Conservation (phyloP, 768 basidiomycete genomes). For the Filobasidium floriforme region DNA sequence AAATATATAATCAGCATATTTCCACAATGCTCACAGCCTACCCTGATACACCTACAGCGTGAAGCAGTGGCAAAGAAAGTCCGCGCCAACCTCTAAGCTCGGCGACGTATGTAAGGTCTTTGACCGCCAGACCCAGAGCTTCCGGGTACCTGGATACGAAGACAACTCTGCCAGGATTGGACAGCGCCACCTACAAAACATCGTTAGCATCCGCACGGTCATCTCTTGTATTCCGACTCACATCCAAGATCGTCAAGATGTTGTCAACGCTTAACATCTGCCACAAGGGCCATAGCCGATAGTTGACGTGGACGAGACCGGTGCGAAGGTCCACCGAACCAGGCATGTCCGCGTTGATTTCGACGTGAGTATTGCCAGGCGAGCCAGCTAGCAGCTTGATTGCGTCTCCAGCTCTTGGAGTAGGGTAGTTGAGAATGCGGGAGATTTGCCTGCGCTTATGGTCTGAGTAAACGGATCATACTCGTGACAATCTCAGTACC, state of each 20-base stretch:
- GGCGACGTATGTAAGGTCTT: slow-evolving; percentile 80
- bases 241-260: slow-evolving; percentile 80
- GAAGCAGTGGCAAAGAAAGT: slow-evolving; percentile 57
- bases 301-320: slow-evolving; percentile 85
- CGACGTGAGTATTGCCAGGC: slow-evolving; percentile 21
- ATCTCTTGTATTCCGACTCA: slow-evolving; percentile 16
- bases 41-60: slow-evolving; percentile 28
- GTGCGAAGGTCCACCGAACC: slow-evolving; percentile 89
- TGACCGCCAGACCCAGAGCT: slow-evolving; percentile 81
- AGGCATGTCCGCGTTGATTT: slow-evolving; percentile 32
- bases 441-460: slow-evolving; percentile 30
- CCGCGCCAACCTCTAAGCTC: slow-evolving; percentile 91
- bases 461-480: neutral
- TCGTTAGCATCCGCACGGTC: slow-evolving; percentile 2
- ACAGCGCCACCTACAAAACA: slow-evolving; percentile 61
- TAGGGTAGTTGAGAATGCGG: slow-evolving; percentile 38
- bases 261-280: slow-evolving; percentile 87
- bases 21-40: neutral
- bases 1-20: neutral
- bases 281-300: slow-evolving; percentile 95
- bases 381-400: slow-evolving; percentile 29
- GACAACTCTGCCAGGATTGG: slow-evolving; percentile 75
- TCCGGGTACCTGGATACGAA: slow-evolving; percentile 84
- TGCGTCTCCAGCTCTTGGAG: slow-evolving; percentile 37
- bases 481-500: neutral